Percentiles rank a stretch among this genome's conserved stretches.
Evolutionary conservation across 2,329 filamentous ascomycete genomes (phyloP).

Genomic region (Cladobotryum protrusum): DNA sequence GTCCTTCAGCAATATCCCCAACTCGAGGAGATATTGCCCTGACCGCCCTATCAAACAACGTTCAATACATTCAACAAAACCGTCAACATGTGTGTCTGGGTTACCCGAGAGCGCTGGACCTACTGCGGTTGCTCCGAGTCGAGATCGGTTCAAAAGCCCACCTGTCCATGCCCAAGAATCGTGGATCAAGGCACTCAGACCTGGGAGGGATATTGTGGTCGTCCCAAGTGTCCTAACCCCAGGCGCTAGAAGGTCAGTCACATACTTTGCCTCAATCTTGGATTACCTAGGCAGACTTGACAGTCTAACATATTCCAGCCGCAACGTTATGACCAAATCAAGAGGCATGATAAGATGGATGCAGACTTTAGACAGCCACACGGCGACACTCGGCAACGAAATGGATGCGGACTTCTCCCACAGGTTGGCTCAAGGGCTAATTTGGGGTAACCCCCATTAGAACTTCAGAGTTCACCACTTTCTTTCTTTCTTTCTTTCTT

Average conservation of each 20-base stretch:
- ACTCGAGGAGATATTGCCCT: background rate
- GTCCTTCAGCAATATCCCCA: background rate
- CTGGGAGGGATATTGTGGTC: conserved; percentile 29
- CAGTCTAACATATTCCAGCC: background rate
- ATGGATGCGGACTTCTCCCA: background rate
- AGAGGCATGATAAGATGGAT: conserved; percentile 1
- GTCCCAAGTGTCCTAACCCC: conserved; percentile 26
- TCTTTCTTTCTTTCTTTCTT: no score
- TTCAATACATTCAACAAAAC: conserved; percentile 3
- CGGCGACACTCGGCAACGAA: conserved; percentile 8
- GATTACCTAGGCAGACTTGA: background rate
- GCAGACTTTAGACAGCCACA: conserved; percentile 19
- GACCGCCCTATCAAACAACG: background rate
- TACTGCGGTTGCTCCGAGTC: conserved; percentile 26
- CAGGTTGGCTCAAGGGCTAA: background rate
- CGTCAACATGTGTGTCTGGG: conserved; percentile 30
- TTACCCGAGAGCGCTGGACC: conserved; percentile 25
- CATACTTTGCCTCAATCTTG: background rate
- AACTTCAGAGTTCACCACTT: background rate
- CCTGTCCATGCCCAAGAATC: conserved; percentile 22
- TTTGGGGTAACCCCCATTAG: background rate
- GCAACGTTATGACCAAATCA: background rate
- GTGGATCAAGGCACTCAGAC: conserved; percentile 22
- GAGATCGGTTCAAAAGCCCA: conserved; percentile 21
- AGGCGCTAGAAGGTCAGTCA: conserved; percentile 9